Base-by-base conservation (phyloP, 2,329 filamentous ascomycete species). In the Biscogniauxia marginata region DNA sequence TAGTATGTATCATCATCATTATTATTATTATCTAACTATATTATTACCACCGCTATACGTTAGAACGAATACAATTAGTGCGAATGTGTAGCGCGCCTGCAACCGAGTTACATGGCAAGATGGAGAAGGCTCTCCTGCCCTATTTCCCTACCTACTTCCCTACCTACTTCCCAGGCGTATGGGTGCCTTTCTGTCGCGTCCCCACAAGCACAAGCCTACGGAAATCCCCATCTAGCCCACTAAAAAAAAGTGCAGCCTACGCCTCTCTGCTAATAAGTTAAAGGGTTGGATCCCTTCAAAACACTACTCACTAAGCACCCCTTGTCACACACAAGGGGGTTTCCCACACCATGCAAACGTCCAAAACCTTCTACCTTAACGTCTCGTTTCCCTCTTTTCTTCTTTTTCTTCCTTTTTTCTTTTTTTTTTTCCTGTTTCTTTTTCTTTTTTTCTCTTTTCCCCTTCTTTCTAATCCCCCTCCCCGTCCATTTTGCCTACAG, bases 311-410 rank as follows among this genome's bases (percentile, higher is more conserved):
- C 22, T 49, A 25, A n/a, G 25, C 24, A n/a, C 46, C 46, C 46
- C 46, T 49, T 49, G 46, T 49, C 46, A 49, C 46, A 23, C 25
- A 49, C 20, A 21, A 49, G 46, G 46, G 19, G 23, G 46, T 49
- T 22, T 49, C 46, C 46, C 46, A 49, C 46, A 49, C 46, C 46
- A 25, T 54, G 51, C 49, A 25, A 52, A 59, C 51, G 48, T 54
- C 48, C 47, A 53, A 44, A 18, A 46, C 19, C 45, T 23, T 46
- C 30, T 34, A 56, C 44, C 44, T 47, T 47, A 57, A 55, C 39
- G 39, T 49, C 18, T 55, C 30, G 18, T 47, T 23, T 49, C 23
- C 55, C 54, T 53, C 43, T 57, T 54, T 54, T 46, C 6, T 25
- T 49, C 24, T 23, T 23, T 53, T 13, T 13, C 34, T 49, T 49